phyloP scores from a whole-genome alignment of 1,284 basidiomycete species.

The Naganishia liquefaciens region DNA sequence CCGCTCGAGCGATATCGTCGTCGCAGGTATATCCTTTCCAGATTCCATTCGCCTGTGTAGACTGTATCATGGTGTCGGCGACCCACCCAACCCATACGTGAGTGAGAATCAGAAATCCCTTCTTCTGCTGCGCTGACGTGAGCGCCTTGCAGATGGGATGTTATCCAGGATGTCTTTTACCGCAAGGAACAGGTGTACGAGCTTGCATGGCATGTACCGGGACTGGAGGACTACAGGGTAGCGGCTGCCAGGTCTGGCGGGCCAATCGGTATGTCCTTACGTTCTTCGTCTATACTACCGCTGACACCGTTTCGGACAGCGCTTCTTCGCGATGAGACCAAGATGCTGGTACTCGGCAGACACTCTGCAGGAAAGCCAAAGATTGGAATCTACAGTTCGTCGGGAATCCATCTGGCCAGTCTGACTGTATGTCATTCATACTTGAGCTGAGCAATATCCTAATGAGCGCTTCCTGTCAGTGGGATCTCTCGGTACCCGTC shows the following conservation, averaged over 20 bases:
- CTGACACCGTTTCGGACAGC: constrained; percentile 58
- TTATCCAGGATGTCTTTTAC: constrained; percentile 56
- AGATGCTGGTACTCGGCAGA: constrained; percentile 72
- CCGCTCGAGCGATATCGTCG: background rate
- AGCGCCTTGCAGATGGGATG: constrained; percentile 49
- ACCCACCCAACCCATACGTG: constrained; percentile 20
- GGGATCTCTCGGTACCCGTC: constrained; percentile 47
- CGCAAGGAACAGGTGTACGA: constrained; percentile 77
- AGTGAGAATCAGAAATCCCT: background rate
- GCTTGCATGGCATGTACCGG: constrained; percentile 74
- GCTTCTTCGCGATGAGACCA: constrained; percentile 80
- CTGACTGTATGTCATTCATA: constrained; percentile 44
- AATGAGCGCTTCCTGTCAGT: constrained; percentile 12
- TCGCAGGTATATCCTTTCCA: too few relatives aligned
- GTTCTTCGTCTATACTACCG: background rate
- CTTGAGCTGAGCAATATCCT: too few relatives aligned
- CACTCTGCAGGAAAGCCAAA: constrained; percentile 67
- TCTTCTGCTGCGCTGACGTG: background rate
- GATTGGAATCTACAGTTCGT: constrained; percentile 58
- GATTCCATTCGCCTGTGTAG: too few relatives aligned
- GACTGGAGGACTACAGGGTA: constrained; percentile 76
- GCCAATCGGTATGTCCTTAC: constrained; percentile 67
- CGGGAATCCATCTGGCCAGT: constrained; percentile 55
- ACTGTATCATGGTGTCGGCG: constrained; percentile 11
- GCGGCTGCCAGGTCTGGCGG: constrained; percentile 84